phyloP scores from a whole-genome alignment of 345 rosid genomes.

The Populus deltoides region DNA sequence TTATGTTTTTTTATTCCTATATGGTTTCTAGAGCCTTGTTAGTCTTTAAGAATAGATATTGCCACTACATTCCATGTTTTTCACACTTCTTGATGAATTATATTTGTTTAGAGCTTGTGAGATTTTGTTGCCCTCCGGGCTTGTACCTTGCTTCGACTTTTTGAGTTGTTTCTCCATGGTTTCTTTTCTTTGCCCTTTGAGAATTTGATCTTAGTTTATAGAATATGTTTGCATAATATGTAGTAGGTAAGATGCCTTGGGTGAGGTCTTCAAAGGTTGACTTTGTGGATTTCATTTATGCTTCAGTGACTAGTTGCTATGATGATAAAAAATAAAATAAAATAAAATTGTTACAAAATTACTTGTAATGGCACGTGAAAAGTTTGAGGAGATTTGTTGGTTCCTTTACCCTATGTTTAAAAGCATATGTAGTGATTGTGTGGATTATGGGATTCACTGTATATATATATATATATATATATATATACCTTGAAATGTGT shows the following conservation, averaged over 20 bases:
- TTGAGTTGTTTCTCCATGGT: neutral
- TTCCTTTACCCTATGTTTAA: neutral
- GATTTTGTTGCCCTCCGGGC: too few relatives aligned
- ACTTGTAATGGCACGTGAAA: neutral
- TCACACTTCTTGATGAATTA: too few relatives aligned
- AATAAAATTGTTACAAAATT: too few relatives aligned
- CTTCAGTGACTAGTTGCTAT: neutral
- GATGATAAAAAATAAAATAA: neutral
- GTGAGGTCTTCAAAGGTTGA: neutral
- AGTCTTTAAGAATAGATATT: too few relatives aligned
- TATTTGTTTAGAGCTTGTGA: too few relatives aligned
- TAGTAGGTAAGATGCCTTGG: neutral
- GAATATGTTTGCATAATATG: neutral
- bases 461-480: too few relatives aligned
- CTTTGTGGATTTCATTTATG: neutral
- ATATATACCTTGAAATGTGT: too few relatives aligned
- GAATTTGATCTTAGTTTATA: neutral
- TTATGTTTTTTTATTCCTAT: too few relatives aligned
- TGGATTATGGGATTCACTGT: neutral
- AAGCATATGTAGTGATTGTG: neutral
- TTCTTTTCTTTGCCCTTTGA: neutral
- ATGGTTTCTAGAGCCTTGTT: too few relatives aligned
- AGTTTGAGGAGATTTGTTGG: neutral
- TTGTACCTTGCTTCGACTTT: too few relatives aligned
- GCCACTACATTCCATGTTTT: too few relatives aligned